phyloP scores from a whole-genome alignment of 1,284 basidiomycete species.

The Bondarzewia mesenterica region DNA sequence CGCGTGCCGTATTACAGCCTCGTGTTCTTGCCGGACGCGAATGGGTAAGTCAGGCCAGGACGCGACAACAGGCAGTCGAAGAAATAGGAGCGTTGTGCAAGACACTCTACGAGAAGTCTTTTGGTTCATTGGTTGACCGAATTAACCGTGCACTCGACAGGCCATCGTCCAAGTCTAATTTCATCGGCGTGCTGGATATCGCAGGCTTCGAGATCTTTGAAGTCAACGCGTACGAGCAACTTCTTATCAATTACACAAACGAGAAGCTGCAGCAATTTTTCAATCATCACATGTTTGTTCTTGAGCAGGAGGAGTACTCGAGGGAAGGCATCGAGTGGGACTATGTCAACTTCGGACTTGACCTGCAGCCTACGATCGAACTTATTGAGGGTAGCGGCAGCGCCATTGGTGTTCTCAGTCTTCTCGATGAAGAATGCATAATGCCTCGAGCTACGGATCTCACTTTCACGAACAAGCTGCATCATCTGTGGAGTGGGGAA shows the following conservation, averaged over 20 bases:
- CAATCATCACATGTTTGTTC: conserved; percentile 99
- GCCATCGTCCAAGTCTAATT: conserved; percentile 87
- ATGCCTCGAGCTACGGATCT: conserved; percentile 97
- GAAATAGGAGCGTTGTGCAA: conserved; percentile 93
- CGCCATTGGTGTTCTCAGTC: conserved; percentile 86
- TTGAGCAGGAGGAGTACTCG: conserved; percentile 98
- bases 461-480: conserved; percentile 92
- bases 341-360: conserved; percentile 97
- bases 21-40: conserved; percentile 92
- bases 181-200: conserved; percentile 98
- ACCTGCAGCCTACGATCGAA: conserved; percentile 97
- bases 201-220: conserved; percentile 98
- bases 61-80: conserved; percentile 87
- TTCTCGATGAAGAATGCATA: conserved; percentile 97
- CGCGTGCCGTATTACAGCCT: conserved; percentile 80
- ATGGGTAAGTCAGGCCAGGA: conserved; percentile 93
- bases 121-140: conserved; percentile 88
- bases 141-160: conserved; percentile 94
- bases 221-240: conserved; percentile 91
- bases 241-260: conserved; percentile 99
- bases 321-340: conserved; percentile 98
- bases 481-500: conserved; percentile 59
- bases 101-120: conserved; percentile 96
- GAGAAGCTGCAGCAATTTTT: conserved; percentile 97
- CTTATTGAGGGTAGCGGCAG: conserved; percentile 79